Conservation (phyloP, 73 alveolate species). For the Paramecium sonneborni region DNA sequence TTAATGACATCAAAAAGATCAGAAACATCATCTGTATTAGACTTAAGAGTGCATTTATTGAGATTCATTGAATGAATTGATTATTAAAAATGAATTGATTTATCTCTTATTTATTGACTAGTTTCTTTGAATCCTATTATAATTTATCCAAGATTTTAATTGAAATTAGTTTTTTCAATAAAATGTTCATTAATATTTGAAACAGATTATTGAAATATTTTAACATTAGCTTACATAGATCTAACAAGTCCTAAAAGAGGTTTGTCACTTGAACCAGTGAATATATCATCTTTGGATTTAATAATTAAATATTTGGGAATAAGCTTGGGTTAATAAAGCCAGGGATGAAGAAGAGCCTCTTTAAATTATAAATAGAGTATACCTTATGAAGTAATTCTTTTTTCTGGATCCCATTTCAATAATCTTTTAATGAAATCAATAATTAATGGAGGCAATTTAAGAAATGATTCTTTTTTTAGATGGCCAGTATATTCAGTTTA, state of each 20-base stretch:
- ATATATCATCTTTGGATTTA: background rate
- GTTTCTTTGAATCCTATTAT: slow-evolving; percentile 18
- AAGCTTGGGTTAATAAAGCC: background rate
- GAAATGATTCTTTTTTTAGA: background rate
- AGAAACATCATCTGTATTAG: background rate
- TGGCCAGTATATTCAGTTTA: background rate
- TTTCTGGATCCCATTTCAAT: background rate
- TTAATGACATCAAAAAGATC: slow-evolving; percentile 35
- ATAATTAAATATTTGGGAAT: background rate
- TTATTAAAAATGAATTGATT: background rate
- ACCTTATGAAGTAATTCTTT: slow-evolving; percentile 7
- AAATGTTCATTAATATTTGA: background rate
- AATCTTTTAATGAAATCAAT: slow-evolving; percentile 14
- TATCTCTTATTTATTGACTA: background rate
- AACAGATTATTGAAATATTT: background rate
- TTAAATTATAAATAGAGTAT: background rate
- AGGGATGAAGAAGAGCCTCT: slow-evolving; percentile 18
- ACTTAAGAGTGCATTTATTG: background rate
- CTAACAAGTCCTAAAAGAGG: background rate
- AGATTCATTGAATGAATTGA: slow-evolving; percentile 1
- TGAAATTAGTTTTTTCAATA: background rate
- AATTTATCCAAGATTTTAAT: background rate
- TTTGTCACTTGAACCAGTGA: background rate
- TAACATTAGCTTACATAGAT: background rate
- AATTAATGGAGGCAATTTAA: background rate